Evolutionary conservation across 345 rosid species (phyloP).

Genomic region (Triadica sebifera): DNA sequence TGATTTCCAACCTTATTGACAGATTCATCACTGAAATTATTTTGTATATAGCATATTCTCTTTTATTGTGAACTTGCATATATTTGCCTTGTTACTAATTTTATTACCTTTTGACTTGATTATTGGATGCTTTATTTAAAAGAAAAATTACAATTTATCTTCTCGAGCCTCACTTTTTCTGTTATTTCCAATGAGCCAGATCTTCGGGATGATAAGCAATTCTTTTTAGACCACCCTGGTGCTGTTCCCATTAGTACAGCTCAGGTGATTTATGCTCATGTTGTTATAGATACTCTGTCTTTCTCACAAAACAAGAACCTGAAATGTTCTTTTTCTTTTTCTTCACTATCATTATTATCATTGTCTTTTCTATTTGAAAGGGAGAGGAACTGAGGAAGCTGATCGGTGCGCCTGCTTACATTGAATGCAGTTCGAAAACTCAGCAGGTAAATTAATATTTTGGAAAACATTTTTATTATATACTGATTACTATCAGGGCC

Average conservation of each 20-base stretch:
- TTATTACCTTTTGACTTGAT: not conserved
- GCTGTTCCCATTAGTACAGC: slow-evolving; percentile 34
- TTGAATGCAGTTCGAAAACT: slow-evolving; percentile 92
- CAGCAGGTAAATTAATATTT: slow-evolving; percentile 56
- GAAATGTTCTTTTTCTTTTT: not conserved
- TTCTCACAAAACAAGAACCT: not conserved
- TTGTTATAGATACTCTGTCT: not conserved
- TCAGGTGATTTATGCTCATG: slow-evolving; percentile 17
- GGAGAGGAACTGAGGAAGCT: slow-evolving; percentile 93
- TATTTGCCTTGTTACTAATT: not conserved
- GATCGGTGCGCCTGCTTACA: slow-evolving; percentile 80
- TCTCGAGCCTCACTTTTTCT: not conserved
- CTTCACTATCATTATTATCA: not conserved
- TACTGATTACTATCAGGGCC: not conserved
- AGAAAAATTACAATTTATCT: not conserved
- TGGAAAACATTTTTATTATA: not conserved
- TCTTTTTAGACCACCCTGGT: slow-evolving; percentile 36
- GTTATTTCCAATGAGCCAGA: slow-evolving; percentile 18
- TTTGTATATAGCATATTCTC: not conserved
- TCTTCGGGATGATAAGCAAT: slow-evolving; percentile 38
- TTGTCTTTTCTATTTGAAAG: slow-evolving; percentile 31
- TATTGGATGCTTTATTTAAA: not conserved
- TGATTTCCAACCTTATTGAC: not conserved
- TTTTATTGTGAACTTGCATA: not conserved
- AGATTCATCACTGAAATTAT: not conserved